Evolutionary conservation across 768 basidiomycete genomes (phyloP).

Genomic region (Pleurotus salmoneostramineus): DNA sequence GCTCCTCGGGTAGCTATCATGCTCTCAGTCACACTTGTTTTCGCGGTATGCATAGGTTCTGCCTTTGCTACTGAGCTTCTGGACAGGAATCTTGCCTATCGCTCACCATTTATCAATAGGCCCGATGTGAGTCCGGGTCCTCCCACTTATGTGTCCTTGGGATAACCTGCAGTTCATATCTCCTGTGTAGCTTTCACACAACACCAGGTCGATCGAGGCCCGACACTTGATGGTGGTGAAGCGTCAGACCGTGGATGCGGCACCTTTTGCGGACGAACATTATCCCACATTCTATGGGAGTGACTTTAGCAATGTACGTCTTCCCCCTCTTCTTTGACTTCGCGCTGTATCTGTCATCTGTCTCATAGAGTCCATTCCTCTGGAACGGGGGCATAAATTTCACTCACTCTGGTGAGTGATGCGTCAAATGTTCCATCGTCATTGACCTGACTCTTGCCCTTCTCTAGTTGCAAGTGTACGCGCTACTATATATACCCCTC

Average conservation of each 20-base stretch:
- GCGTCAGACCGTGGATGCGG: conserved; percentile 30
- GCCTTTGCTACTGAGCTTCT: conserved; percentile 13
- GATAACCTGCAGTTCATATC: background rate
- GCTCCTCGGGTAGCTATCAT: background rate
- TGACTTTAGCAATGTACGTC: conserved; percentile 42
- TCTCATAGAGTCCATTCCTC: conserved; percentile 34
- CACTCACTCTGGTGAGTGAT: conserved; percentile 32
- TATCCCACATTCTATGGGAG: conserved; percentile 47
- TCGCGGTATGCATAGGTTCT: background rate
- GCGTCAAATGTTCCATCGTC: too few species aligned
- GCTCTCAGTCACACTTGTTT: background rate
- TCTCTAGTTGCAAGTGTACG: conserved; percentile 42
- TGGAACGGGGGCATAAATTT: conserved; percentile 50
- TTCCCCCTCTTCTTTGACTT: background rate
- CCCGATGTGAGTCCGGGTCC: conserved; percentile 19
- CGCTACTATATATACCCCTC: conserved; percentile 9
- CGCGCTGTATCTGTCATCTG: background rate
- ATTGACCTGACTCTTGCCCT: background rate
- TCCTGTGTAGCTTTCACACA: conserved; percentile 29
- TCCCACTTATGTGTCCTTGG: background rate
- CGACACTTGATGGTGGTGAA: conserved; percentile 28
- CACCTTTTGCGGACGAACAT: conserved; percentile 36
- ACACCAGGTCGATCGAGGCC: conserved; percentile 30
- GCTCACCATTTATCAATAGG: conserved; percentile 31
- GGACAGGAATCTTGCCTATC: conserved; percentile 37